Base-by-base conservation (phyloP, 1,284 basidiomycete genomes). In the Xerocomus amazonicus region DNA sequence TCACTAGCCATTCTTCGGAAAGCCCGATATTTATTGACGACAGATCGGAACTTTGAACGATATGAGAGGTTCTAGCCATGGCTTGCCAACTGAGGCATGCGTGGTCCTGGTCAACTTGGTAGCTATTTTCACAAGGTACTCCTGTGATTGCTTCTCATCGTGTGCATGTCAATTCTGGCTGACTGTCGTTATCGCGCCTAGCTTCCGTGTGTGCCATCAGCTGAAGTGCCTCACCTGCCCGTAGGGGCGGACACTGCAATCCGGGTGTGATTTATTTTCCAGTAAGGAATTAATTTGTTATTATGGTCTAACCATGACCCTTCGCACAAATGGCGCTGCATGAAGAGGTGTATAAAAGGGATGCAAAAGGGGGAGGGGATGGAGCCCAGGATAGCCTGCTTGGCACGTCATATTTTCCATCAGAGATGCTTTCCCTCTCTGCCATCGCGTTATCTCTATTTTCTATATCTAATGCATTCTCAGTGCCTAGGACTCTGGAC, bases 361-460 rank as follows among this genome's bases (percentile, higher is more conserved):
- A 19, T 16, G 4, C n/a, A 40, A 36, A 23, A 23, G 4, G 4
- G 19, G 19, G 4, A 4, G 19, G 4, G 19, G 4, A 23, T 4
- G 19, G 19, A 23, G 19, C 19, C 19, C 19, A 23, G 19, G 19
- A 23, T 23, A 23, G 19, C 19, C 19, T 23, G 19, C 19, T 23
- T 23, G 19, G 19, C 19, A 4, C 19, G 4, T 23, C 19, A 9
- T 16, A 26, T 19, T 4, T 9, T 23, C n/a, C 19, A 4, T 26
- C 23, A 16, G 9, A 17, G 6, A 60, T 55, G 54, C 8, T 53
- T 26, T 45, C 40, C 9, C 32, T 50, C 4, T 31, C 34, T n/a
- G 9, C 52, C 44, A 36, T 61, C 31, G 41, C 43, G 6, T 27
- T 50, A n/a, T 52, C 28, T 7, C 33, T 65, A 2, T 16, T 59